A percentile compares a stretch with the other conserved stretches of the same genome.
phyloP scores from a whole-genome alignment of 1,284 basidiomycete genomes.

The Golubevia pallescens region DNA sequence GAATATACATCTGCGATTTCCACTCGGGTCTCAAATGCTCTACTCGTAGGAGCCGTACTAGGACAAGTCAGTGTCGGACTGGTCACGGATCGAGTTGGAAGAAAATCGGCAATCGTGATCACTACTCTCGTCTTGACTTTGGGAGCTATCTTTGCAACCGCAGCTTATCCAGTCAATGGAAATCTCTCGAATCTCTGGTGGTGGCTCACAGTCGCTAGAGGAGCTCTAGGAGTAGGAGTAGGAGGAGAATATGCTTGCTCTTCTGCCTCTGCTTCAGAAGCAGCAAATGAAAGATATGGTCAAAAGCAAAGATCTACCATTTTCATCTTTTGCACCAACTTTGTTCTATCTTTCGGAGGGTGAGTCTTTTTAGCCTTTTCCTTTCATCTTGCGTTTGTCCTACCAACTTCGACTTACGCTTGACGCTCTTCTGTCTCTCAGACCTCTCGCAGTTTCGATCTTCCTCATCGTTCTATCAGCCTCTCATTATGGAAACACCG shows the following conservation, averaged over 20 bases:
- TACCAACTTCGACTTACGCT: too few relatives aligned
- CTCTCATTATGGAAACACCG: conserved; percentile 23
- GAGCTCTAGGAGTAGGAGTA: conserved; percentile 76
- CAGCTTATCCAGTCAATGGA: conserved; percentile 73
- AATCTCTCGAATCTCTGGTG: conserved; percentile 72
- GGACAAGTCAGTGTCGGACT: conserved; percentile 76
- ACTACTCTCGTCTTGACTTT: conserved; percentile 76
- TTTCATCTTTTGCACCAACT: conserved; percentile 78
- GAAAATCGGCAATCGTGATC: conserved; percentile 74
- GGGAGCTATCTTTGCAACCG: conserved; percentile 76
- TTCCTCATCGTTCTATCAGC: conserved; percentile 76
- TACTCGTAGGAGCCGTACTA: conserved; percentile 74
- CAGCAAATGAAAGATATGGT: conserved; percentile 74
- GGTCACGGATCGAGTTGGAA: conserved; percentile 75
- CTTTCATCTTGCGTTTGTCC: too few relatives aligned
- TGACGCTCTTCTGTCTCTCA: too few relatives aligned
- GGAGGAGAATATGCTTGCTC: conserved; percentile 81
- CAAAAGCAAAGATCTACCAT: conserved; percentile 73
- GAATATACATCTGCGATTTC: conserved; percentile 73
- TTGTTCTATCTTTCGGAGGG: conserved; percentile 34
- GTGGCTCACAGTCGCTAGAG: conserved; percentile 77
- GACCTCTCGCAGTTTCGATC: conserved; percentile 74
- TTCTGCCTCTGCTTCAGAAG: conserved; percentile 73
- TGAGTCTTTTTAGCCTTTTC: too few relatives aligned
- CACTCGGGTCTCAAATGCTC: conserved; percentile 76